These are phyloP conservation scores for Beauveria brongniartii DNA, from an alignment of 2,329 filamentous ascomycete genomes.

Conservation along the genomic window DNA sequence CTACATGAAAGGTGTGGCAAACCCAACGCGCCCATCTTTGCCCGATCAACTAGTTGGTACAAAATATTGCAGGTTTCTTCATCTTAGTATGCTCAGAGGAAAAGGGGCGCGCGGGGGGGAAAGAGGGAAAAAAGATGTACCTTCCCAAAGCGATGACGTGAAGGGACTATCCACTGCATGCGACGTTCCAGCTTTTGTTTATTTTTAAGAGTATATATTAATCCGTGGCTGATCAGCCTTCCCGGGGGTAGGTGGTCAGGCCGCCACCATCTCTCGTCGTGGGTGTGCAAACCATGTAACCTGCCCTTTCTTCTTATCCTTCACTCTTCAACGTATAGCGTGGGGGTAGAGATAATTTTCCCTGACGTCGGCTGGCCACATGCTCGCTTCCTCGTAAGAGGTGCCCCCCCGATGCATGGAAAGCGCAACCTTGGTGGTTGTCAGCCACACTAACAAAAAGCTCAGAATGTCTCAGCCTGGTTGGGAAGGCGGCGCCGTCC, in stretches of 20 bases:
- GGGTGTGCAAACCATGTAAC: background rate
- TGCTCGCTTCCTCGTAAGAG: background rate
- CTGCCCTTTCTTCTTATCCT: background rate
- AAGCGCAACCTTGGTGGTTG: background rate
- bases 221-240: background rate
- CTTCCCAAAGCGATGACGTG: background rate
- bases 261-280: background rate
- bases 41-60: background rate
- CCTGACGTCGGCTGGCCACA: background rate
- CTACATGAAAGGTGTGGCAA: conserved; percentile 2
- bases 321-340: background rate
- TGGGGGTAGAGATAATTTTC: background rate
- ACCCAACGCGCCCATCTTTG: background rate
- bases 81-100: background rate
- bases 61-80: background rate
- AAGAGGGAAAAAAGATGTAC: background rate
- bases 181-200: background rate
- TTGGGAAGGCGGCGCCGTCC: no score
- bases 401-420: background rate
- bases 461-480: no score
- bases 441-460: background rate
- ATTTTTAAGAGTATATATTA: background rate
- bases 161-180: background rate
- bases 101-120: background rate
- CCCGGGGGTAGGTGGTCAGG: background rate